Base-by-base conservation (phyloP, 2,329 filamentous ascomycete genomes). In the Colletotrichum tamarilloi region DNA sequence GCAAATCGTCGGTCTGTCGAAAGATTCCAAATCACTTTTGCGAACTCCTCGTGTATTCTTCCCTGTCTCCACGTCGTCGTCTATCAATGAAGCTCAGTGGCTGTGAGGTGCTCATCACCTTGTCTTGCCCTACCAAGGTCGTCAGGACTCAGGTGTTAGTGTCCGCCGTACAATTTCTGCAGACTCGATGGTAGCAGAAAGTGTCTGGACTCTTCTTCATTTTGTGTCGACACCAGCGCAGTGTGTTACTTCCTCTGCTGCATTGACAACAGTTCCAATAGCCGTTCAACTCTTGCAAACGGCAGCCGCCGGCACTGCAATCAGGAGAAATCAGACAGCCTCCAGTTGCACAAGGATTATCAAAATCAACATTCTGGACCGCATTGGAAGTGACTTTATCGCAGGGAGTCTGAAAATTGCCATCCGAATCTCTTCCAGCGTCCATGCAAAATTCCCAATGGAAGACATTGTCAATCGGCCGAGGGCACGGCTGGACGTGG, bases 161-260 rank as follows among this genome's bases (percentile, higher is more conserved):
- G 70, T 87, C 84, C 12, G 82, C 73, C 57, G 79, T 80, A 73
- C 87, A 89, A 4, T 76, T 76, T 52, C 80, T 78, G 76, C 87
- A 90, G 63, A 87, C 83, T n/a, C 80, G 79, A 72, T 89, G 88
- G 74, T 87, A 87, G 78, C 87, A 90, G 57, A 88, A 85, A 1
- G 85, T 86, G 74, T 89, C 84, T 11, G 86, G 85, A 73, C 85
- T 84, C 14, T 81, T 82, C 66, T 80, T 82, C 82, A 85, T 84
- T 66, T 80, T 83, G 73, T 87, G 85, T 42, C 83, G 79, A 75
- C 87, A 89, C 80, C 81, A 85, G 26, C 81, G 80, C 60, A 83
- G 83, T 5, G 81, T 79, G 72, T 89, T 89, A 5, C 81, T 84
- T 7, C 85, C 85, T 6, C 85, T 81, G 4, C 79, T 77, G 75